These are phyloP conservation scores for Aspergillus ruber DNA, from an alignment of 2,329 filamentous ascomycete genomes.

Conservation along the genomic window DNA sequence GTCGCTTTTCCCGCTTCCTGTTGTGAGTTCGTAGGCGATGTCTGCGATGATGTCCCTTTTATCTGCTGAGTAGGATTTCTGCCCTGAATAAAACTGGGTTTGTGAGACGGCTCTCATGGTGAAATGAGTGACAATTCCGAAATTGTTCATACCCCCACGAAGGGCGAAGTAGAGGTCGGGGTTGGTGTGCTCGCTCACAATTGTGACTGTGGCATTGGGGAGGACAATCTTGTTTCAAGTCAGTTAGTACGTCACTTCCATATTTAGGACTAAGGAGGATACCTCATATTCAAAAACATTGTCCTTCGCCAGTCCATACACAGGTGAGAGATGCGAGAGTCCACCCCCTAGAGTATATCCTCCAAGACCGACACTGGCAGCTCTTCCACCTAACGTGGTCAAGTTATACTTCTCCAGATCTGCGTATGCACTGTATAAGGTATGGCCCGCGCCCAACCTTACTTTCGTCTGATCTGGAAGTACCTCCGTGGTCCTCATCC, in stretches of 20 bases:
- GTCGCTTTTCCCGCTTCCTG: constrained; percentile 1
- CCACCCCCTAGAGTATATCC: not conserved
- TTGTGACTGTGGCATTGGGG: constrained; percentile 17
- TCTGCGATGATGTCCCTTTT: constrained; percentile 3
- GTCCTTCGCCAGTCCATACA: constrained; percentile 2
- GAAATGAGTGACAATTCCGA: constrained; percentile 31
- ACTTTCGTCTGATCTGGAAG: not conserved
- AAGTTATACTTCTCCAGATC: not conserved
- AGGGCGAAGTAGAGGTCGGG: constrained; percentile 32
- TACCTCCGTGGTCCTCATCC: not conserved
- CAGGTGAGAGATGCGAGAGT: not conserved
- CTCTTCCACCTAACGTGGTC: not conserved
- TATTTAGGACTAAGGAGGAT: not conserved
- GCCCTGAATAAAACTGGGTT: constrained; percentile 31
- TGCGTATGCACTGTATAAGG: not conserved
- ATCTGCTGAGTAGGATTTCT: constrained; percentile 11
- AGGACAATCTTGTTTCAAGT: constrained; percentile 9
- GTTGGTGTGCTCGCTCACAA: constrained; percentile 19
- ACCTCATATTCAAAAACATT: constrained; percentile 7
- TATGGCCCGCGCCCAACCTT: not conserved
- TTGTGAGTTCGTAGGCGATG: constrained; percentile 4
- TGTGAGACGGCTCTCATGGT: constrained; percentile 30
- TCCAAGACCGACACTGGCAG: not conserved
- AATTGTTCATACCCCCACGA: constrained; percentile 34
- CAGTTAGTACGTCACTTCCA: not conserved